phyloP scores from a whole-genome alignment of 2,329 filamentous ascomycete species.

The Tothia fuscella region DNA sequence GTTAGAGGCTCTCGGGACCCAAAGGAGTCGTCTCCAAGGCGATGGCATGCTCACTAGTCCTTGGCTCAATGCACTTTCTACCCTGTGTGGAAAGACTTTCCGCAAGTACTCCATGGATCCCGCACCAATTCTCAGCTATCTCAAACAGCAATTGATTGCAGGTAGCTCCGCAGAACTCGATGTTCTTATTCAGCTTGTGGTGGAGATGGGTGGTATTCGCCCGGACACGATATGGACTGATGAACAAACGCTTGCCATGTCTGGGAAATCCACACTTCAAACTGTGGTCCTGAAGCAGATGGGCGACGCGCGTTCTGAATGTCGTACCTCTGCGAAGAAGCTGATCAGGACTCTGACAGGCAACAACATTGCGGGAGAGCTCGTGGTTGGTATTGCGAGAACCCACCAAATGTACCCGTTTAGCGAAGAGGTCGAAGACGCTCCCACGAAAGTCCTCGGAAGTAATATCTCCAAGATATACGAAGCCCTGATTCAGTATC shows the following conservation, averaged over 20 bases:
- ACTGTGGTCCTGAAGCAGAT: conserved; percentile 69
- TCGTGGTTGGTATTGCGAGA: conserved; percentile 84
- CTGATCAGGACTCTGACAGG: conserved; percentile 70
- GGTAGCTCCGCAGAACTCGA: conserved; percentile 86
- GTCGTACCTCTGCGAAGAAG: conserved; percentile 61
- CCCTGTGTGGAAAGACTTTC: conserved; percentile 86
- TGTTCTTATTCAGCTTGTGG: conserved; percentile 79
- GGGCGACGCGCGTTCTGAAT: conserved; percentile 70
- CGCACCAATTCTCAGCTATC: conserved; percentile 77
- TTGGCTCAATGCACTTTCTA: conserved; percentile 82
- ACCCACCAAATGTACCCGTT: conserved; percentile 81
- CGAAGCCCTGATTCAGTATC: conserved; percentile 71
- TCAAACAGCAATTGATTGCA: conserved; percentile 67
- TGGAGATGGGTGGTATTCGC: conserved; percentile 87
- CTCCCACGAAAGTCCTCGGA: conserved; percentile 79
- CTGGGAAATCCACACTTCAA: conserved; percentile 68
- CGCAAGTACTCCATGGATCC: conserved; percentile 78
- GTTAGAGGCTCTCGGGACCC: conserved; percentile 55
- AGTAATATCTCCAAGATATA: conserved; percentile 87
- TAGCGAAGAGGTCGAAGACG: conserved; percentile 55
- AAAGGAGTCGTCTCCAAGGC: conserved; percentile 46
- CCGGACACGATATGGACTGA: conserved; percentile 82
- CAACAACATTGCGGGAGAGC: conserved; percentile 63
- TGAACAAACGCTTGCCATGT: conserved; percentile 74
- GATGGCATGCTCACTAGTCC: conserved; percentile 69